These are phyloP conservation scores for Quercus tomentella DNA, from an alignment of 331 rosid genomes.

Conservation along the genomic window DNA sequence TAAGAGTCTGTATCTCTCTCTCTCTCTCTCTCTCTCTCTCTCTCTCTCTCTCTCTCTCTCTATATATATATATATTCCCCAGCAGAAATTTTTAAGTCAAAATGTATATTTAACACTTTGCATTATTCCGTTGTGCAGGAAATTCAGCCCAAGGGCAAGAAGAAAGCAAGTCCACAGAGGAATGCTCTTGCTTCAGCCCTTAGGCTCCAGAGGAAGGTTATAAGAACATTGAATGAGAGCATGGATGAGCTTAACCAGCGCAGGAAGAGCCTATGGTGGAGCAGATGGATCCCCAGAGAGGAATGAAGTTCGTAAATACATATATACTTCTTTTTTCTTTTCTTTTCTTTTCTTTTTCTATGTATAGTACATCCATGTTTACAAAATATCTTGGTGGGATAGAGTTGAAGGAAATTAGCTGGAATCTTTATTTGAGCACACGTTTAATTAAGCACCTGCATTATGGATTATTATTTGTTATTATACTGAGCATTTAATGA, in stretches of 20 bases:
- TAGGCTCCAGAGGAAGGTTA: constrained; percentile 65
- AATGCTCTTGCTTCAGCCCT: constrained; percentile 84
- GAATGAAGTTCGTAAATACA: constrained; percentile 56
- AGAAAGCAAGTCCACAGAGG: constrained; percentile 57
- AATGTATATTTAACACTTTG: neutral
- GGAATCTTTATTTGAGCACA: constrained; percentile 47
- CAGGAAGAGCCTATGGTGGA: constrained; percentile 96
- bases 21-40: neutral
- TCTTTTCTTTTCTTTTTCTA: constrained; percentile 14
- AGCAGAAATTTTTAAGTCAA: neutral
- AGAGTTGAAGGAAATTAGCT: constrained; percentile 30
- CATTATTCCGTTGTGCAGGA: constrained; percentile 40
- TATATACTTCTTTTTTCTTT: constrained; percentile 14
- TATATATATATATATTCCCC: neutral
- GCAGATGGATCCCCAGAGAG: constrained; percentile 95
- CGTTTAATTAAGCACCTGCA: constrained; percentile 39
- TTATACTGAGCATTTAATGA: constrained; percentile 17
- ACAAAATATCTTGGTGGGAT: constrained; percentile 32
- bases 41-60: too few species aligned
- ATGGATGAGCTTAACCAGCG: constrained; percentile 66
- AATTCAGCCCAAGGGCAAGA: constrained; percentile 72
- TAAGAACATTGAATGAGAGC: constrained; percentile 85
- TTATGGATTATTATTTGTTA: constrained; percentile 20
- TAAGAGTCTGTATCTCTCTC: constrained; percentile 56
- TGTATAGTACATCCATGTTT: constrained; percentile 46